Evolutionary conservation across 129 eudicot species (phyloP).

Genomic region (Calendula officinalis): DNA sequence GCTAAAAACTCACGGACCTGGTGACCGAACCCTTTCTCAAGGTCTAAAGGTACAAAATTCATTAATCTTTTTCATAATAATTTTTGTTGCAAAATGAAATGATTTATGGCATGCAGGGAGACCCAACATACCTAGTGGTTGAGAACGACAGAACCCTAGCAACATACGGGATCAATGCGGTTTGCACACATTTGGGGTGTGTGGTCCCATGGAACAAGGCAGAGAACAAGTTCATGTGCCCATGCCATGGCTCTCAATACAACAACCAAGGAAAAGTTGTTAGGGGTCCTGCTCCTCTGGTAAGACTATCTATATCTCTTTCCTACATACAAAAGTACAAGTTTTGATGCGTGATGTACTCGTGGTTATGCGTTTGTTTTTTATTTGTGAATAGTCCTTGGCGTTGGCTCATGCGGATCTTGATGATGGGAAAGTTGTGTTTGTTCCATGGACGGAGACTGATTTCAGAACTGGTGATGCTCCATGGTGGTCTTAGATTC

Average conservation of each 20-base stretch:
- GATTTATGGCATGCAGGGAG: slow-evolving; percentile 54
- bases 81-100: not conserved
- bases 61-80: no score
- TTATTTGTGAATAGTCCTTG: slow-evolving; percentile 57
- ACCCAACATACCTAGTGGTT: slow-evolving; percentile 95
- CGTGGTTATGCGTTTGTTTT: not conserved
- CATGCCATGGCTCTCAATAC: slow-evolving; percentile 99
- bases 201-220: slow-evolving; percentile 97
- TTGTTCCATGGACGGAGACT: slow-evolving; percentile 93
- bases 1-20: slow-evolving; percentile 86
- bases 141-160: slow-evolving; percentile 92
- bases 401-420: slow-evolving; percentile 93
- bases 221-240: slow-evolving; percentile 99
- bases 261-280: slow-evolving; percentile 92
- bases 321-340: not conserved
- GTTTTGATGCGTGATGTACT: not conserved
- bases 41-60: slow-evolving; percentile 69
- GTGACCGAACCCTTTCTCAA: slow-evolving; percentile 88
- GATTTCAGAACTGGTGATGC: slow-evolving; percentile 93
- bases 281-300: slow-evolving; percentile 93
- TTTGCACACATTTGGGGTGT: slow-evolving; percentile 97
- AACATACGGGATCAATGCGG: slow-evolving; percentile 89
- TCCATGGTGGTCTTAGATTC: slow-evolving; percentile 85
- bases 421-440: slow-evolving; percentile 84
- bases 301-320: not conserved